Conservation (phyloP, 768 basidiomycete species). For the Suillus variegatus region DNA sequence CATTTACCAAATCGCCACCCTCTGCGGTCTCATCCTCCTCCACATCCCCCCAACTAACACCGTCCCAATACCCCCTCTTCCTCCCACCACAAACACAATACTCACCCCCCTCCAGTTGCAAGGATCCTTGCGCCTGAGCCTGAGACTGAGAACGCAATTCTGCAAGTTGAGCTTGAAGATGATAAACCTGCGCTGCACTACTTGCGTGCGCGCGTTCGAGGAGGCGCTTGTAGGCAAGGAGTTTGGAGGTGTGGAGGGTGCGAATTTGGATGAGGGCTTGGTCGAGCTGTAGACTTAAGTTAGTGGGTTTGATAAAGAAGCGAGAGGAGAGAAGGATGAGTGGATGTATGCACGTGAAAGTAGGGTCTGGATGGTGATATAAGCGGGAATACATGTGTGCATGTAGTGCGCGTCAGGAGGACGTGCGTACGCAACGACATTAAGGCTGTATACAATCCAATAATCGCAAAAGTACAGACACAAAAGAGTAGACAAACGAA, state of each 20-base stretch:
- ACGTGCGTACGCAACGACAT: conserved; percentile 9
- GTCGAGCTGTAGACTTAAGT: conserved; percentile 40
- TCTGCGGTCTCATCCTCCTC: conserved; percentile 47
- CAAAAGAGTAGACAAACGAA: conserved; percentile 1
- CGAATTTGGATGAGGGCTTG: conserved; percentile 41
- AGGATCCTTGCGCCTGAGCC: conserved; percentile 17
- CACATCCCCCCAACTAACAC: conserved; percentile 47
- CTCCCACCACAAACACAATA: conserved; percentile 60
- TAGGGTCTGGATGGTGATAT: neutral
- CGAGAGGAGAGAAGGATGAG: neutral
- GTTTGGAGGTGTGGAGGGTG: conserved; percentile 50
- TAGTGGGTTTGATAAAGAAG: neutral
- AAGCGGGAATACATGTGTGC: neutral
- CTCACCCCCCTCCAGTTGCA: conserved; percentile 30
- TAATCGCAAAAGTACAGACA: neutral
- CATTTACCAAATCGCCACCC: conserved; percentile 47
- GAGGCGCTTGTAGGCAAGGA: conserved; percentile 75
- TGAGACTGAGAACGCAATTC: conserved; percentile 55
- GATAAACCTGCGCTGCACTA: conserved; percentile 80
- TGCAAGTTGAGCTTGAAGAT: conserved; percentile 78
- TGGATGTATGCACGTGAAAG: neutral
- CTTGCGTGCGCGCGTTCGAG: conserved; percentile 80
- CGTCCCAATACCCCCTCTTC: conserved; percentile 71
- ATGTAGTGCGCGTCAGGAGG: neutral
- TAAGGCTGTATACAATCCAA: neutral